phyloP scores from a whole-genome alignment of 352 stramenopile species.

The Pythium coloratum region DNA sequence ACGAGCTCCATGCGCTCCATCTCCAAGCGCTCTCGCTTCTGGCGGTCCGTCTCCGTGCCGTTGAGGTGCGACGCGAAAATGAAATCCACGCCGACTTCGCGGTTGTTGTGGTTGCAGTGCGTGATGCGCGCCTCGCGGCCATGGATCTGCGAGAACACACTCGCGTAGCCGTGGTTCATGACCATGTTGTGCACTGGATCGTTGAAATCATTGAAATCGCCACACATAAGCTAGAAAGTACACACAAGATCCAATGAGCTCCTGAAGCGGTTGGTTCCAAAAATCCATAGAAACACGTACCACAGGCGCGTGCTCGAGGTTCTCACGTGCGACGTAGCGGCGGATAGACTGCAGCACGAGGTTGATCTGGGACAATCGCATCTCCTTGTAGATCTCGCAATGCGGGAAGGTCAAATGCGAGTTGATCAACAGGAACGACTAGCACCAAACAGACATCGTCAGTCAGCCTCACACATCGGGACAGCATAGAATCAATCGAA shows the following conservation, averaged over 20 bases:
- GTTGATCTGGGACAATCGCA: conserved; percentile 80
- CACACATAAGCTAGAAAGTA: conserved; percentile 50
- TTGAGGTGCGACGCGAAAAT: conserved; percentile 72
- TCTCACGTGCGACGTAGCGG: conserved; percentile 61
- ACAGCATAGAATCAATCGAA: background rate
- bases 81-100: conserved; percentile 85
- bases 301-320: conserved; percentile 69
- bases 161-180: conserved; percentile 67
- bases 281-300: conserved; percentile 25
- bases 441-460: background rate
- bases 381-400: conserved; percentile 74
- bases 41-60: conserved; percentile 3
- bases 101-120: conserved; percentile 90
- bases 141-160: conserved; percentile 73
- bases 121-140: conserved; percentile 81
- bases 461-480: background rate
- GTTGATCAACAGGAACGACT: conserved; percentile 84
- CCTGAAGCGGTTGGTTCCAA: conserved; percentile 4
- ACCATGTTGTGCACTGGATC: conserved; percentile 80
- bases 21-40: conserved; percentile 4
- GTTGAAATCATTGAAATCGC: conserved; percentile 88
- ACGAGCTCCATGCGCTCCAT: conserved; percentile 49
- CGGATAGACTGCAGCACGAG: conserved; percentile 68
- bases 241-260: background rate
- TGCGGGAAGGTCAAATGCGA: conserved; percentile 87